A percentile compares a stretch with the other conserved stretches of the same genome.
These are phyloP conservation scores for Exophiala viscosa DNA, from an alignment of 2,329 filamentous ascomycete genomes.

Conservation along the genomic window DNA sequence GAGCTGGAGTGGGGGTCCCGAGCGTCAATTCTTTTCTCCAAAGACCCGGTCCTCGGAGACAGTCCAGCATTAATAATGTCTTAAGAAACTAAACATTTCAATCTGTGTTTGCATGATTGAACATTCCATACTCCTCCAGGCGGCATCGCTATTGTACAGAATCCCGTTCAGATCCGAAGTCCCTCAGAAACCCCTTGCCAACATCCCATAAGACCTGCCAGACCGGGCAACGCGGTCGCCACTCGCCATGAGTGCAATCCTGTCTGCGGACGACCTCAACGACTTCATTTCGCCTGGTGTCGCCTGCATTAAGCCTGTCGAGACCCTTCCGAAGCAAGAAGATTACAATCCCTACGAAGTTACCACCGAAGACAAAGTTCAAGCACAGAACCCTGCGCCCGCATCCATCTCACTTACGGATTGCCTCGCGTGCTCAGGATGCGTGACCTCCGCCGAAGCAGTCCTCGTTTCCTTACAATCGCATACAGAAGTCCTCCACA, in stretches of 20 bases:
- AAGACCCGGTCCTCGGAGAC: not conserved
- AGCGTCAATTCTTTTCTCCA: not conserved
- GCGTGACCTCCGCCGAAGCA: constrained; percentile 94
- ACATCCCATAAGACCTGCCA: not conserved
- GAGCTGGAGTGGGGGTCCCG: not conserved
- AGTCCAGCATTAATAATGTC: not conserved
- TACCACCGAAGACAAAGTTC: constrained; percentile 79
- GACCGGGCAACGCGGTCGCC: constrained; percentile 7
- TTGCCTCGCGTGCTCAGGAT: constrained; percentile 94
- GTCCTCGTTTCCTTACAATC: constrained; percentile 94
- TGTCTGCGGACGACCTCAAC: constrained; percentile 94
- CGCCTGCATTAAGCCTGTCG: constrained; percentile 95
- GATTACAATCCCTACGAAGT: constrained; percentile 67
- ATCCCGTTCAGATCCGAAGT: not conserved
- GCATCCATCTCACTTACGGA: constrained; percentile 95
- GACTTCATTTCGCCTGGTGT: constrained; percentile 98
- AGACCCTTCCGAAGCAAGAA: constrained; percentile 71
- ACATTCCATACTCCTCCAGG: too few species aligned
- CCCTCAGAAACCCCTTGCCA: not conserved
- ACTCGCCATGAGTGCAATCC: constrained; percentile 80
- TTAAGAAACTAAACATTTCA: not conserved
- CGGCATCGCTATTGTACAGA: too few species aligned
- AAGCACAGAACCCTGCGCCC: constrained; percentile 58
- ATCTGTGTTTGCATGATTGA: too few species aligned
- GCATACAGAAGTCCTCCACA: constrained; percentile 81